phyloP scores from a whole-genome alignment of 495 filamentous ascomycete genomes.

The Hyaloscypha variabilis region DNA sequence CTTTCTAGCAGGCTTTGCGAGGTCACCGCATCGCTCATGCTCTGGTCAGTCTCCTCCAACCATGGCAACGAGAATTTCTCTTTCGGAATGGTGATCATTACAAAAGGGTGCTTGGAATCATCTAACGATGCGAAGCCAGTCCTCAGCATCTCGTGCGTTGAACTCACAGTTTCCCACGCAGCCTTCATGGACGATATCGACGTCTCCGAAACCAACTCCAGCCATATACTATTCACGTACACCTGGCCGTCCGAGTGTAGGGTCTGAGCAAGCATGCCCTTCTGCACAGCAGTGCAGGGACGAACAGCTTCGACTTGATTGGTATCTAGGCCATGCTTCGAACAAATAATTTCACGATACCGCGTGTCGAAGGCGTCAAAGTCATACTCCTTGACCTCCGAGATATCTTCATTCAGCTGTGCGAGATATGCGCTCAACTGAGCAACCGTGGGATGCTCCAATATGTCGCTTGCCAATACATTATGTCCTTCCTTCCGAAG shows the following conservation, averaged over 20 bases:
- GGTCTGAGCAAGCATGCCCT: conserved; percentile 65
- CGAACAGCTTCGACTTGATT: conserved; percentile 46
- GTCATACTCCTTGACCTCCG: conserved; percentile 19
- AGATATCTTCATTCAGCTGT: not conserved
- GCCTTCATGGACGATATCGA: conserved; percentile 15
- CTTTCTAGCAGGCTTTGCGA: conserved; percentile 24
- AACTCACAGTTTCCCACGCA: conserved; percentile 25
- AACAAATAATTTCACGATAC: conserved; percentile 37
- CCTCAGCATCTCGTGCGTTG: conserved; percentile 28
- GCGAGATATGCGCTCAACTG: conserved; percentile 43
- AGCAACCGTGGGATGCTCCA: conserved; percentile 59
- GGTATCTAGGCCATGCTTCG: conserved; percentile 27
- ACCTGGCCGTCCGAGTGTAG: conserved; percentile 53
- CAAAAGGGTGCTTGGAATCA: conserved; percentile 34
- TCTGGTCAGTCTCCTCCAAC: conserved; percentile 7
- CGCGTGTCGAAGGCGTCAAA: conserved; percentile 45
- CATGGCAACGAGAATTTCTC: conserved; percentile 43
- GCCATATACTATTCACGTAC: conserved; percentile 64
- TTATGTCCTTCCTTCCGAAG: conserved; percentile 59
- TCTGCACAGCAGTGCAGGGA: conserved; percentile 67
- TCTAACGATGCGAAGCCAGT: conserved; percentile 28
- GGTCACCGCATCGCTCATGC: not conserved
- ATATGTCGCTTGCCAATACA: conserved; percentile 66
- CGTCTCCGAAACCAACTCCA: conserved; percentile 38
- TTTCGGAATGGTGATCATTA: conserved; percentile 61